These are phyloP conservation scores for Aspergillus biplanus DNA, from an alignment of 495 filamentous ascomycete genomes.

Conservation along the genomic window DNA sequence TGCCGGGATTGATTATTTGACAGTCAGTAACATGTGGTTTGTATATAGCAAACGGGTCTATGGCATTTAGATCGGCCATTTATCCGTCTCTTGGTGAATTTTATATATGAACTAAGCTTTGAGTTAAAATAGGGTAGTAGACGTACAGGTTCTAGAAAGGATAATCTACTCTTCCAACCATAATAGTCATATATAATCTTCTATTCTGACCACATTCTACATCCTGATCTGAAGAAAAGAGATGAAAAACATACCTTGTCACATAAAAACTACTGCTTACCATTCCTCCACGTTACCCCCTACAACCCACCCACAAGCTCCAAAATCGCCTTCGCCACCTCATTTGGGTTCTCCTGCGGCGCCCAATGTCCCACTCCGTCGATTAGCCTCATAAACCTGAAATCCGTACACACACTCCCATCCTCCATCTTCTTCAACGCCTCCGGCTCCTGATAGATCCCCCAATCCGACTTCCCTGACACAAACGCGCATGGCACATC, in stretches of 20 bases:
- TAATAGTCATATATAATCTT: no score
- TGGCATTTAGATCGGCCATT: neutral
- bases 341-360: slow-evolving; percentile 65
- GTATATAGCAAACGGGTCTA: slow-evolving; percentile 20
- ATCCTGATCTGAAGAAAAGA: no score
- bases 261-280: neutral
- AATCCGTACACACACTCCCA: slow-evolving; percentile 51
- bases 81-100: neutral
- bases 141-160: no score
- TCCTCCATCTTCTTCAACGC: slow-evolving; percentile 59
- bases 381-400: slow-evolving; percentile 53
- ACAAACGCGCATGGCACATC: slow-evolving; percentile 64
- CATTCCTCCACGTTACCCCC: neutral
- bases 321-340: slow-evolving; percentile 53
- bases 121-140: no score
- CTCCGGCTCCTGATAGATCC: slow-evolving; percentile 67
- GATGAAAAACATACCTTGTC: no score
- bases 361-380: slow-evolving; percentile 69
- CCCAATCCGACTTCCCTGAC: slow-evolving; percentile 66
- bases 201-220: no score
- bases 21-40: neutral
- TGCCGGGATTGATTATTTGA: neutral
- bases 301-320: slow-evolving; percentile 36
- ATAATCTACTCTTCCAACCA: no score
- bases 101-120: neutral